These are phyloP conservation scores for Lipomyces yarrowii DNA, from an alignment of 1,139 yeast species.

Conservation along the genomic window DNA sequence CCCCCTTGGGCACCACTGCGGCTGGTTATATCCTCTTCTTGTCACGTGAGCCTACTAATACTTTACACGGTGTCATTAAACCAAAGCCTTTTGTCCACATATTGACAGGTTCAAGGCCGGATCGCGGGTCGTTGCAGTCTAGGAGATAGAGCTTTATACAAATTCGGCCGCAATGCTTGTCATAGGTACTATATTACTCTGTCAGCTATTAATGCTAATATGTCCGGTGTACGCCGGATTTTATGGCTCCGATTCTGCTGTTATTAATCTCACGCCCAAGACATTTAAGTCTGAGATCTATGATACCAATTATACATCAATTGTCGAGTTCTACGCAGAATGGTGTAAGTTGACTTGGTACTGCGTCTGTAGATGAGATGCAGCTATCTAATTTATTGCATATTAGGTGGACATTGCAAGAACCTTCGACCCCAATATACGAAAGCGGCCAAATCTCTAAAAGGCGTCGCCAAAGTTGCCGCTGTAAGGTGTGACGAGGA, in stretches of 20 bases:
- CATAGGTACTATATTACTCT: not conserved
- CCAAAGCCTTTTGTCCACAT: too few relatives aligned
- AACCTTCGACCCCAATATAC: conserved; percentile 64
- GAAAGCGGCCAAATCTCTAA: conserved; percentile 63
- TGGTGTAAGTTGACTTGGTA: conserved; percentile 62
- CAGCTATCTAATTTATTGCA: not conserved
- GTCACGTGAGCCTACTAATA: too few relatives aligned
- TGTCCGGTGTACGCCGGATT: conserved; percentile 38
- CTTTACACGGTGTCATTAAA: too few relatives aligned
- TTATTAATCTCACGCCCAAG: conserved; percentile 56
- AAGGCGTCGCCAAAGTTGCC: conserved; percentile 69
- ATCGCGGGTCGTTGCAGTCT: too few relatives aligned
- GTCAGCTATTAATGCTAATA: conserved; percentile 1
- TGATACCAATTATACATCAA: conserved; percentile 71
- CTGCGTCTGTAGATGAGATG: not conserved
- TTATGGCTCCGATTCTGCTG: conserved; percentile 52
- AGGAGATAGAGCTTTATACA: too few relatives aligned
- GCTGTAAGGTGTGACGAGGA: conserved; percentile 85
- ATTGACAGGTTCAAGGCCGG: too few relatives aligned
- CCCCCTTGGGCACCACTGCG: too few relatives aligned
- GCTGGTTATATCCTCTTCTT: too few relatives aligned
- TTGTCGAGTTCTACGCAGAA: conserved; percentile 94
- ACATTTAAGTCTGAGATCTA: conserved; percentile 68
- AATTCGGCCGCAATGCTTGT: not conserved
- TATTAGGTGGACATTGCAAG: conserved; percentile 68